Percentiles rank a stretch among this genome's conserved stretches.
phyloP scores from a whole-genome alignment of 2,329 filamentous ascomycete species.

The Dactylellina drechsleri region DNA sequence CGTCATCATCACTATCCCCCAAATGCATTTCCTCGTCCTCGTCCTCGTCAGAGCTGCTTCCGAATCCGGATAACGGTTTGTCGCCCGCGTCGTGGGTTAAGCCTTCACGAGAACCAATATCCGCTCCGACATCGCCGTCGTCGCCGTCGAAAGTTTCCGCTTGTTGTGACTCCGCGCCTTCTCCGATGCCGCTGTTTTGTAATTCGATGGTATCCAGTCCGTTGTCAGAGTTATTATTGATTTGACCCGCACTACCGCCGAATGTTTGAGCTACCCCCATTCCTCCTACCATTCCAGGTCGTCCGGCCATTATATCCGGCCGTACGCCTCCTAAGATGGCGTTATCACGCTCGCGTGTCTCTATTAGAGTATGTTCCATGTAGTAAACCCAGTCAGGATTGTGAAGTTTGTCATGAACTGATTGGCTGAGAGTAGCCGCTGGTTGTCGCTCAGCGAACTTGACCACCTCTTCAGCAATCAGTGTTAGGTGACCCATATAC shows the following conservation, averaged over 20 bases:
- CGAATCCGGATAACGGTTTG: constrained; percentile 86
- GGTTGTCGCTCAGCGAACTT: constrained; percentile 97
- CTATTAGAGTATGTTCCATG: constrained; percentile 89
- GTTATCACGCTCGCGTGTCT: constrained; percentile 94
- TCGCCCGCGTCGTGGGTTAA: constrained; percentile 64
- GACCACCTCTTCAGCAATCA: constrained; percentile 97
- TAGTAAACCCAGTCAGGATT: constrained; percentile 92
- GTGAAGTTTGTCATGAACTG: constrained; percentile 87
- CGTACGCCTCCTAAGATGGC: constrained; percentile 96
- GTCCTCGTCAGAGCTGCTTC: constrained; percentile 94
- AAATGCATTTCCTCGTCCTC: constrained; percentile 81
- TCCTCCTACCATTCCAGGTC: constrained; percentile 64
- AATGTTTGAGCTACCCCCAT: constrained; percentile 56
- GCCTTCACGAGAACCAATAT: constrained; percentile 48
- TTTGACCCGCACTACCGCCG: constrained; percentile 49
- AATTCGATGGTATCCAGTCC: constrained; percentile 59
- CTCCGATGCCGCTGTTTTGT: constrained; percentile 56
- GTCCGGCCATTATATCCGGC: constrained; percentile 85
- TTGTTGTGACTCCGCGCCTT: constrained; percentile 60
- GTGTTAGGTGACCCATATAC: constrained; percentile 97
- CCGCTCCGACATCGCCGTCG: constrained; percentile 68
- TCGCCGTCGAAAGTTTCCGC: constrained; percentile 67
- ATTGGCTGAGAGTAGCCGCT: constrained; percentile 83
- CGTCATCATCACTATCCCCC: constrained; percentile 74
- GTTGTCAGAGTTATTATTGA: constrained; percentile 33